Base-by-base conservation (phyloP, 2,329 filamentous ascomycete genomes). In the Mycosphaerella sp. region DNA sequence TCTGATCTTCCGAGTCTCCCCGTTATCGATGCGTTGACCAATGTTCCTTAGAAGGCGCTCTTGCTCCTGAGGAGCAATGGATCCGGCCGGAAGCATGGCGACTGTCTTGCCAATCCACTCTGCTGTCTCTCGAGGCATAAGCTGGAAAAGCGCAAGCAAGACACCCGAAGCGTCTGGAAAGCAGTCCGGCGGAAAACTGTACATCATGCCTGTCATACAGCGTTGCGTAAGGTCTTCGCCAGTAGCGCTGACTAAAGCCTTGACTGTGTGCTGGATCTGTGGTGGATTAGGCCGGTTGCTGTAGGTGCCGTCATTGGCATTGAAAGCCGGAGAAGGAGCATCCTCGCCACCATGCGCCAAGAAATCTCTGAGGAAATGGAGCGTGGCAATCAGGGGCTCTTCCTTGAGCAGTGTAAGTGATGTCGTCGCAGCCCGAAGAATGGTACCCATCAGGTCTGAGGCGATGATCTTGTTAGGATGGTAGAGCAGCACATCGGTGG, bases 201-300 rank as follows among this genome's bases (percentile, higher is more conserved):
- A 96, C 91, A 98, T 97, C 90, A 98, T 95, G 54, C 93, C 93
- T 1, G 90, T 93, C 73, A 98, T 78, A 52, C 95, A 84, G 57
- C 90, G 86, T 70, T 95, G 91, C 6, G 93, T 84, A 25, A 98
- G 76, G 50, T 82, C 74, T 63, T 89, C 84, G 34, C 93, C 67
- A 57, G 89, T 82, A 1, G 76, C 73, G 2, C 77, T 58, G 18
- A 95, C 73, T 46, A 96, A 78, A 54, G 80, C 78, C 68, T 85
- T 87, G 52, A 97, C 85, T 6, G 84, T 79, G 30, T 77, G 75
- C 59, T 82, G 85, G 18, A 95, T 79, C 59, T 90, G 83, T 3
- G 80, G 75, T 0, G 85, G 79, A 44, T 85, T 82, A 46, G 79
- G 65, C 21, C 75, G 76, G 21, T 78, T 76, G 64, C 52, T 57